Evolutionary conservation across 2,329 filamentous ascomycete species (phyloP).

Genomic region (Epicoccum nigrum): DNA sequence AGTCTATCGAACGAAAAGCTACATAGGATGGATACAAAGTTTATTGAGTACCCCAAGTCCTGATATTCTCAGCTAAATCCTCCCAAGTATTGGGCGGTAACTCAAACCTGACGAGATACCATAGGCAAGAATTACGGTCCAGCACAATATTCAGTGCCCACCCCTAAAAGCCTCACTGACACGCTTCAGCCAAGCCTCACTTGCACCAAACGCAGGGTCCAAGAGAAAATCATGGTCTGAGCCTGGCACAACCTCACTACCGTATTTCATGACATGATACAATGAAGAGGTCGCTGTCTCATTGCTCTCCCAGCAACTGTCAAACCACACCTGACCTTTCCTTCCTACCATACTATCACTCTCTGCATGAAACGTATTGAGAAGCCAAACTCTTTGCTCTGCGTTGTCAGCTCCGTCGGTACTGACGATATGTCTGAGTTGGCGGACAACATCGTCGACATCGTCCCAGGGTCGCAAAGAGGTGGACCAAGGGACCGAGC

Average conservation of each 20-base stretch:
- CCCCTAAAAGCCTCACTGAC: conserved; percentile 6
- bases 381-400: conserved; percentile 3
- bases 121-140: too few species aligned
- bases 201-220: conserved; percentile 24
- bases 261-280: conserved; percentile 3
- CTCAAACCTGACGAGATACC: too few species aligned
- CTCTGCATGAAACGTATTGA: conserved; percentile 29
- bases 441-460: conserved; percentile 19
- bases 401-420: background rate
- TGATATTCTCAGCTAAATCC: too few species aligned
- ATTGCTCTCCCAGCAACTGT: conserved; percentile 21
- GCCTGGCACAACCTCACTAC: conserved; percentile 16
- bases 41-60: too few species aligned
- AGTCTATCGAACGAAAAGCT: too few species aligned
- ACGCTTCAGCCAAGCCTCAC: conserved; percentile 21
- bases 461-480: conserved; percentile 20
- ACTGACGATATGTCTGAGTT: conserved; percentile 9
- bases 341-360: conserved; percentile 28
- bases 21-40: too few species aligned
- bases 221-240: conserved; percentile 29
- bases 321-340: conserved; percentile 29
- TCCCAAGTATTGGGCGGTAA: too few species aligned
- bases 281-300: background rate
- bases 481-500: conserved; percentile 17
- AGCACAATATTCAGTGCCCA: background rate